Conservation (phyloP, 2,329 filamentous ascomycete genomes). For the Pseudogymnoascus sp. region DNA sequence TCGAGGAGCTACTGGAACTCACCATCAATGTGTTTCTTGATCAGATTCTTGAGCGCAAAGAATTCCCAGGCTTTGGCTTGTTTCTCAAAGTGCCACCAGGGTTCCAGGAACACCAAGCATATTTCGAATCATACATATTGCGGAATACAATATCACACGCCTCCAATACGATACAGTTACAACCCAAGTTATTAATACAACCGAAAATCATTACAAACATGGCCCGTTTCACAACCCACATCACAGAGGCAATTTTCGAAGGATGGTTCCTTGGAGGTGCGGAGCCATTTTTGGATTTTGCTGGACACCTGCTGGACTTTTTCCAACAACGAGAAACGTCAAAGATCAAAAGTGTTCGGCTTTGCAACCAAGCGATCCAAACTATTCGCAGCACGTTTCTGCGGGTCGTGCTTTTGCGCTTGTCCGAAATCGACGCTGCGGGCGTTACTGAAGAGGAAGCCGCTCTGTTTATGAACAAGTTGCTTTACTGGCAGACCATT, state of each 20-base stretch:
- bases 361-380: slow-evolving; percentile 76
- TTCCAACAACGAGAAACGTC: slow-evolving; percentile 78
- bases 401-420: slow-evolving; percentile 65
- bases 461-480: slow-evolving; percentile 67
- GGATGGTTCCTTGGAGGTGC: slow-evolving; percentile 93
- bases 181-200: slow-evolving; percentile 66
- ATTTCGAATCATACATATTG: slow-evolving; percentile 86
- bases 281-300: slow-evolving; percentile 74
- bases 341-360: slow-evolving; percentile 73
- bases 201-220: slow-evolving; percentile 81
- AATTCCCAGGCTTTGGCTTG: slow-evolving; percentile 79
- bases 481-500: slow-evolving; percentile 93
- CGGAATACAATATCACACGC: slow-evolving; percentile 65
- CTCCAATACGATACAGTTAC: slow-evolving; percentile 58
- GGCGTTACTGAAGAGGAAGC: slow-evolving; percentile 52
- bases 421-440: slow-evolving; percentile 73
- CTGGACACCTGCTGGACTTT: slow-evolving; percentile 77
- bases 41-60: slow-evolving; percentile 76
- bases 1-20: slow-evolving; percentile 70
- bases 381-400: slow-evolving; percentile 71
- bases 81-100: slow-evolving; percentile 85
- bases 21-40: slow-evolving; percentile 75
- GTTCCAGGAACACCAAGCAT: slow-evolving; percentile 88
- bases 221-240: slow-evolving; percentile 67
- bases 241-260: slow-evolving; percentile 86